These are phyloP conservation scores for Pleurotus tuoliensis DNA, from an alignment of 768 basidiomycete genomes.

Conservation along the genomic window DNA sequence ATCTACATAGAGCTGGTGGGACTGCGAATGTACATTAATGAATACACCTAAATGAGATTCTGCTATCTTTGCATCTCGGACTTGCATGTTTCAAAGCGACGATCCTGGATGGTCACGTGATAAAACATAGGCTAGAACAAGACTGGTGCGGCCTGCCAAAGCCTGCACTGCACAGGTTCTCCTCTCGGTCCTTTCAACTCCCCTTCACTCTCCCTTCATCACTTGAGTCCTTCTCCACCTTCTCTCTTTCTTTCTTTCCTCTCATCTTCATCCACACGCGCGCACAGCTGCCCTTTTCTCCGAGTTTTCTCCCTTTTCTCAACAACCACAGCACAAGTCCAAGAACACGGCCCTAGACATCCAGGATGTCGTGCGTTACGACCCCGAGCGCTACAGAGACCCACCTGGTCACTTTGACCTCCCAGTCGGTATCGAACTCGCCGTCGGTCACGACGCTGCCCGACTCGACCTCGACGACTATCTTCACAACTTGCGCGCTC, in stretches of 20 bases:
- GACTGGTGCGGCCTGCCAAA: constrained; percentile 2
- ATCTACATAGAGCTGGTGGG: too few relatives aligned
- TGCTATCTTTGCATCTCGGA: too few relatives aligned
- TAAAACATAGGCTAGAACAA: neutral
- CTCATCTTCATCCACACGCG: neutral
- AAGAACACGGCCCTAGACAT: neutral
- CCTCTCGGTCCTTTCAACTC: constrained; percentile 1
- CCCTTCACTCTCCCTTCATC: constrained; percentile 11
- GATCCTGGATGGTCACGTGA: neutral
- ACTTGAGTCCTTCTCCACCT: constrained; percentile 23
- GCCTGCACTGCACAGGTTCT: neutral
- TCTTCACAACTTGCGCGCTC: constrained; percentile 1
- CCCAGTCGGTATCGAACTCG: constrained; percentile 2
- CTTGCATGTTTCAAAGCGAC: too few relatives aligned
- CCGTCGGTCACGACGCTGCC: constrained; percentile 1
- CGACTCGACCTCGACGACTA: neutral
- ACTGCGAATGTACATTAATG: too few relatives aligned
- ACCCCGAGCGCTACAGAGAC: constrained; percentile 6
- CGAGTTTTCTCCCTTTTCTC: neutral
- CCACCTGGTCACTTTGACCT: neutral
- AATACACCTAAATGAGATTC: too few relatives aligned
- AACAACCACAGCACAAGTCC: neutral
- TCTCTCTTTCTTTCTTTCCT: constrained; percentile 12
- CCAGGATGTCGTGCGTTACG: neutral
- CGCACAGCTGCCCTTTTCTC: neutral